A percentile compares a stretch with the other conserved stretches of the same genome.
phyloP scores from a whole-genome alignment of 345 rosid genomes.

The Citrus cavaleriei region DNA sequence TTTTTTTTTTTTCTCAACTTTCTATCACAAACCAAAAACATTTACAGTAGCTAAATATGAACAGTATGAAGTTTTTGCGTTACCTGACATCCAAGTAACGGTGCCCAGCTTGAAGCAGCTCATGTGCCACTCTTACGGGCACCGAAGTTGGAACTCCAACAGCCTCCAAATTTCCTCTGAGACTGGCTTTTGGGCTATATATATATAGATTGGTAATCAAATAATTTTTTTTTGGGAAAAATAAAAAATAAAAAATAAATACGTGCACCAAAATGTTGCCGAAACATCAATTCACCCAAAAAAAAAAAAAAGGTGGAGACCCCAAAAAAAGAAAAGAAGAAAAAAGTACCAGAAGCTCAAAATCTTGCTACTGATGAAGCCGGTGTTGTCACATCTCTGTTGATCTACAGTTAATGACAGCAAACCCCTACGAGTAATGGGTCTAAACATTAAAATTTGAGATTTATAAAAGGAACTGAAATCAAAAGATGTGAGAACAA shows the following conservation, averaged over 20 bases:
- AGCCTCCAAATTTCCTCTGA: slow-evolving; percentile 36
- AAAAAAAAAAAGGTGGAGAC: neutral
- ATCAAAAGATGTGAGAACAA: neutral
- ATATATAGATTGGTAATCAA: neutral
- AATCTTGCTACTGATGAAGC: neutral
- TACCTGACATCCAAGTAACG: slow-evolving; percentile 75
- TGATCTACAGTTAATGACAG: slow-evolving; percentile 8
- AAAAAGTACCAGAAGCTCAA: slow-evolving; percentile 25
- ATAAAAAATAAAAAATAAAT: too few species aligned
- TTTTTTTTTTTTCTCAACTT: neutral
- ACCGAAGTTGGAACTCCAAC: slow-evolving; percentile 68
- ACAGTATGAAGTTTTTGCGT: neutral
- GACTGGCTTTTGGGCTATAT: slow-evolving; percentile 31
- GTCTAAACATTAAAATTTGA: neutral
- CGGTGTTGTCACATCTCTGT: neutral
- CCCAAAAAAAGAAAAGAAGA: too few species aligned
- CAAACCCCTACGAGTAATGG: neutral
- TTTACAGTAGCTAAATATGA: neutral
- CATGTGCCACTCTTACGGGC: slow-evolving; percentile 82
- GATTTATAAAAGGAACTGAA: neutral
- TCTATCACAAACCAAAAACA: neutral
- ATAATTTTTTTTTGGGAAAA: neutral
- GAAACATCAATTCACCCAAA: neutral
- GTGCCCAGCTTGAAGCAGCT: slow-evolving; percentile 86
- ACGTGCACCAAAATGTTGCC: too few species aligned